Base-by-base conservation (phyloP, 2,329 filamentous ascomycete species). In the Aspergillus udagawae region DNA sequence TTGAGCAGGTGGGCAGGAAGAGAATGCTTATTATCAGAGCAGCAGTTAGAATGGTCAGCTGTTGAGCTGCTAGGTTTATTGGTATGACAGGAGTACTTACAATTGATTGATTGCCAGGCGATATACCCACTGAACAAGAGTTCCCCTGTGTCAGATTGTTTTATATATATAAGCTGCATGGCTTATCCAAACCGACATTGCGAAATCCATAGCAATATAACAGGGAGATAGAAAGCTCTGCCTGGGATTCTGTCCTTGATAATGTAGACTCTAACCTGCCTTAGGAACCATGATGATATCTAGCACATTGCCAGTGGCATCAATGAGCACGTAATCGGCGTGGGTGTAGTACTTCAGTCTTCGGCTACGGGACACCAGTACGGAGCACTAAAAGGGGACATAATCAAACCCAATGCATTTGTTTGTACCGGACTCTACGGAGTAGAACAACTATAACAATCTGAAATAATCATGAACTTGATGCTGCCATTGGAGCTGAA, bases 401-500 rank as follows among this genome's bases (percentile, higher is more conserved):
- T 17, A 35, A 3, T 35, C 32, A 35, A 17, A 35, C 2, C 7
- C 42, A 44, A 44, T 44, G 42, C n/a, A 44, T 23, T 35, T 35
- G 32, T 35, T 17, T 14, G 28, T 29, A 29, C 5, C 14, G 14
- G 32, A 17, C 14, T 35, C 32, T 35, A 29, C 2, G 28, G 28
- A 28, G 28, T 9, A 35, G 14, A 35, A 17, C 32, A 35, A 35
- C 5, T 2, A 17, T 35, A 53, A 56, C 45, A 53, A 25, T 56
- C 29, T 20, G 21, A 20, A 49, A 25, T 49, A 44, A 45, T 50
- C 7, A 6, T 10, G 35, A 32, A 23, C 47, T 42, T 32, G 21
- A 55, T 52, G 45, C n/a, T 47, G 20, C 44, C 10, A 47, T 47
- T 17, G 17, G 48, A 55, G 49, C 52, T 55, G 45, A 58, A 50